These are phyloP conservation scores for Salix purpurea DNA, from an alignment of 345 rosid genomes.

Conservation along the genomic window DNA sequence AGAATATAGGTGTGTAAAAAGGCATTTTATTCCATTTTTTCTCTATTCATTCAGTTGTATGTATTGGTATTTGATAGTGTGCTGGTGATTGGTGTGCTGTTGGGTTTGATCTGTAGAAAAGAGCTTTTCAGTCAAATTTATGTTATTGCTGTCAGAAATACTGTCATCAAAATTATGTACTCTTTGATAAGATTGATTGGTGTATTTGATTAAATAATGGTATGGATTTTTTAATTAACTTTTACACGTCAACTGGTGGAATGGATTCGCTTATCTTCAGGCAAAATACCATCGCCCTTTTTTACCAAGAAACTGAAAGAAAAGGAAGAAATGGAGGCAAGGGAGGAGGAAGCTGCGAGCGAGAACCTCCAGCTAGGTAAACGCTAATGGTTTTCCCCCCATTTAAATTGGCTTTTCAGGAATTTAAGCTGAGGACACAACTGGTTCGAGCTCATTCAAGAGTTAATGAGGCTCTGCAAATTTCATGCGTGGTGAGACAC, in stretches of 20 bases:
- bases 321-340: no score
- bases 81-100: slow-evolving; percentile 7
- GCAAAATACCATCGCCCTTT: no score
- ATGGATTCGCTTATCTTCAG: not conserved
- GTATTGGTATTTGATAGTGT: not conserved
- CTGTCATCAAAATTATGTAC: not conserved
- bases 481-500: not conserved
- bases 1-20: slow-evolving; percentile 2
- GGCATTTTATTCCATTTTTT: not conserved
- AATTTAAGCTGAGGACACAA: not conserved
- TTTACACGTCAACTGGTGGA: not conserved
- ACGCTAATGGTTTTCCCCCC: not conserved
- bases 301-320: no score
- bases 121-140: not conserved
- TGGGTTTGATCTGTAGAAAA: not conserved
- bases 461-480: not conserved
- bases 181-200: not conserved
- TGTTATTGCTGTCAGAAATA: not conserved
- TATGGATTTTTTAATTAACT: not conserved
- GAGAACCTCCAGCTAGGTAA: not conserved
- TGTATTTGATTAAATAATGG: not conserved
- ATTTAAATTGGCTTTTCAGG: not conserved
- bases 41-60: not conserved
- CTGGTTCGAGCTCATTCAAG: not conserved
- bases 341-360: no score